phyloP scores from a whole-genome alignment of 345 rosid genomes.

The Salix koriyanagi region DNA sequence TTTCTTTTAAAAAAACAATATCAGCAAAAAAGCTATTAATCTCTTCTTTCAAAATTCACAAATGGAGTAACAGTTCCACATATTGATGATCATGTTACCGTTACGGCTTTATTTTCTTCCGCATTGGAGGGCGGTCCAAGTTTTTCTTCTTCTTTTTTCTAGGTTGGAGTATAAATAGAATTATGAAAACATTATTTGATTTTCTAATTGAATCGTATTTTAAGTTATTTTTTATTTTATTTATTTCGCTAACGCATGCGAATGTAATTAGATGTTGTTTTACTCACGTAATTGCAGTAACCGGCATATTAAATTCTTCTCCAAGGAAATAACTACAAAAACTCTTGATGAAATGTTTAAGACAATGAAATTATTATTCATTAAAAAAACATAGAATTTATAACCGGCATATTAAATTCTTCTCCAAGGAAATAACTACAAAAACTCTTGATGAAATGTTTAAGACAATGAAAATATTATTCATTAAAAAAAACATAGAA shows the following conservation, averaged over 20 bases:
- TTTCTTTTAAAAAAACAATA: no score
- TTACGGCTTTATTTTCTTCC: no score
- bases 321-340: neutral
- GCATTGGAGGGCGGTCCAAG: no score
- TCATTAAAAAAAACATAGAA: no score
- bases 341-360: neutral
- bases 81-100: no score
- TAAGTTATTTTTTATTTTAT: neutral
- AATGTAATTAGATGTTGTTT: neutral
- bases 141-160: no score
- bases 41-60: no score
- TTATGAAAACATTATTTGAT: neutral
- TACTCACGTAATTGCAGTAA: neutral
- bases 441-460: neutral
- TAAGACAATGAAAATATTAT: neutral
- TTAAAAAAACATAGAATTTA: no score
- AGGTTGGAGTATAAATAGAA: neutral
- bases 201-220: neutral
- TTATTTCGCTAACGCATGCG: neutral
- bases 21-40: no score
- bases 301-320: neutral
- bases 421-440: neutral
- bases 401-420: neutral
- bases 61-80: no score
- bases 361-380: neutral